Evolutionary conservation across 257 asterid genomes (phyloP), one percentile per base, ranked within the genome.

Genomic region (Mitragyna speciosa): DNA sequence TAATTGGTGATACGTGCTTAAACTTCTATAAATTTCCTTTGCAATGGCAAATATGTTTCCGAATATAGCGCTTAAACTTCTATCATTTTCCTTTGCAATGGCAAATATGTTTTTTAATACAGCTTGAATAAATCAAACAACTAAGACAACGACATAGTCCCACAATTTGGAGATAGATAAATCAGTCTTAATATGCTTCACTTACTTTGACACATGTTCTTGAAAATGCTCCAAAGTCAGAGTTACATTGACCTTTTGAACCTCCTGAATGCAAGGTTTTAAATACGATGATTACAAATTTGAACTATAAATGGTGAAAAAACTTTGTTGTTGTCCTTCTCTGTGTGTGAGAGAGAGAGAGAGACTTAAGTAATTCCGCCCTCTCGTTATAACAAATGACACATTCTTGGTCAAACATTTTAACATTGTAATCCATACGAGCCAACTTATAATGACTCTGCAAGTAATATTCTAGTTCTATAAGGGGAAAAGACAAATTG

Each of bases 141-240:
- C 48, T 28, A 47, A 70, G 14, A 24, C 59, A 48, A 51, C 20
- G 17, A 76, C 64, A 30, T 43, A 5, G 47, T 41, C 59, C 24
- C 9, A 69, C 54, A 73, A 56, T 43, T 48, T 3, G 51, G 31
- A 58, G 69, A 36, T 47, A 36, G 20, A 17, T 8, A 30, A 33
- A 41, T 45, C 24, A 41, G 22, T 72, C 33, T 41, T 33, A 54
- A 71, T 41, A 52, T 2, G 17, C 16, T 72, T n/a, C 81, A 84
- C 94, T 88, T 80, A 93, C 97, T 82, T 87, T 89, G 81, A 83
- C 54, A 80, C 92, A 83, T 87, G 84, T 91, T 85, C 86, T 85
- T 79, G 89, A 72, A 61, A 70, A 73, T 51, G 83, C 89, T n/a
- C n/a, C n/a, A n/a, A n/a, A n/a, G n/a, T n/a, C n/a, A n/a, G n/a